phyloP scores from a whole-genome alignment of 1,139 yeast species.

The Geotrichum bryndzae region DNA sequence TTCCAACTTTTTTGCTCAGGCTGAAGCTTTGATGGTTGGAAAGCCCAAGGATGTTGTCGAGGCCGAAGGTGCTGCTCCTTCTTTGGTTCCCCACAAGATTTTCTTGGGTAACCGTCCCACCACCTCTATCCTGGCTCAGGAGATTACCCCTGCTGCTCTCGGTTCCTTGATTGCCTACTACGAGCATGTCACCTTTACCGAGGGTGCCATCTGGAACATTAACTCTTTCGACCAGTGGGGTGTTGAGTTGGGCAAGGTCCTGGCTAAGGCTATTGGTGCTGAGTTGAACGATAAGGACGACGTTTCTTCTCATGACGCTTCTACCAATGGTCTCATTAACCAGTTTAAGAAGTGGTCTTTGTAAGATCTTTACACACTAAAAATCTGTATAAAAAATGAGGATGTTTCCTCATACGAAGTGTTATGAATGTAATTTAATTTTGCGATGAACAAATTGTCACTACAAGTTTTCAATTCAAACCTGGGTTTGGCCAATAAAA shows the following conservation, averaged over 20 bases:
- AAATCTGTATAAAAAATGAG: neutral
- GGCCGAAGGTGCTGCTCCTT: slow-evolving; percentile 80
- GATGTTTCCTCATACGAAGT: neutral
- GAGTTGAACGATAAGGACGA: slow-evolving; percentile 63
- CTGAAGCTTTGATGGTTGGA: slow-evolving; percentile 97
- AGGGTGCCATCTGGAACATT: slow-evolving; percentile 99
- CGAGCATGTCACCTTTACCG: slow-evolving; percentile 94
- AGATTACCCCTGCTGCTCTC: slow-evolving; percentile 90
- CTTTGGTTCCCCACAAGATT: slow-evolving; percentile 87
- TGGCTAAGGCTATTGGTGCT: slow-evolving; percentile 90
- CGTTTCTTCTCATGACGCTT: slow-evolving; percentile 72
- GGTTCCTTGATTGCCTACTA: slow-evolving; percentile 96
- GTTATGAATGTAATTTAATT: neutral
- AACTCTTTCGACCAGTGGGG: slow-evolving; percentile 99
- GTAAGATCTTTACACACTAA: slow-evolving; percentile 13
- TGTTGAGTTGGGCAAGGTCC: slow-evolving; percentile 95
- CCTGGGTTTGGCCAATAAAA: too few species aligned
- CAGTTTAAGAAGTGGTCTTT: slow-evolving; percentile 85
- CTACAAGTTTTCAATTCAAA: too few species aligned
- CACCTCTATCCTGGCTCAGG: slow-evolving; percentile 90
- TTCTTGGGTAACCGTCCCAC: slow-evolving; percentile 99
- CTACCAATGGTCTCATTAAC: slow-evolving; percentile 89
- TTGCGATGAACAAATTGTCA: neutral
- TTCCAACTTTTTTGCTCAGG: slow-evolving; percentile 95
- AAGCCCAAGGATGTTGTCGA: slow-evolving; percentile 79